Conservation (phyloP, 208 protist species). For the Phytomonas serpens region DNA sequence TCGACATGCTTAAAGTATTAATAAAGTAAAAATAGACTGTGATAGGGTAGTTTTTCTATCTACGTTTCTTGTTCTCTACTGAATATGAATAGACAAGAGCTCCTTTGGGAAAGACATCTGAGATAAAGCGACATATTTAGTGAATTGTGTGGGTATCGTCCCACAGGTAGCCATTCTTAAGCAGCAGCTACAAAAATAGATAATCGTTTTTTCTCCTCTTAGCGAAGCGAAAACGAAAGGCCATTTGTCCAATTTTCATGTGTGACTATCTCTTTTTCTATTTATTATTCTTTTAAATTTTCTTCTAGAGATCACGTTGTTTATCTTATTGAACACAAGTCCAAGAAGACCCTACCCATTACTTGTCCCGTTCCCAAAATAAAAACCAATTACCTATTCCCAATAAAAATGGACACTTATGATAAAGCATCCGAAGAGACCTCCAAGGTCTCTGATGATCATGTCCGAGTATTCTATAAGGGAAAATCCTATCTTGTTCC, state of each 20-base stretch:
- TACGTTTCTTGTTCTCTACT: background rate
- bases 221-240: background rate
- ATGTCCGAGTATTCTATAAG: conserved; percentile 8
- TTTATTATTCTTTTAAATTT: background rate
- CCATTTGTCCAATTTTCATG: background rate
- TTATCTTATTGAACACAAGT: background rate
- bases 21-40: no score
- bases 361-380: background rate
- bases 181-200: background rate
- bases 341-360: background rate
- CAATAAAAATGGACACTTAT: background rate
- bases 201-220: background rate
- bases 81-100: background rate
- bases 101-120: background rate
- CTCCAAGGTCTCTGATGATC: background rate
- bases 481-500: conserved; percentile 7
- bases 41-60: background rate
- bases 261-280: background rate
- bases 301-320: background rate
- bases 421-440: background rate
- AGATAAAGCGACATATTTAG: background rate
- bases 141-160: background rate
- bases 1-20: background rate
- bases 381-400: background rate
- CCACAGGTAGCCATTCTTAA: background rate